A percentile compares a stretch with the other conserved stretches of the same genome.
Conservation (phyloP, 1,284 basidiomycete genomes). For the Puccinia horiana region DNA sequence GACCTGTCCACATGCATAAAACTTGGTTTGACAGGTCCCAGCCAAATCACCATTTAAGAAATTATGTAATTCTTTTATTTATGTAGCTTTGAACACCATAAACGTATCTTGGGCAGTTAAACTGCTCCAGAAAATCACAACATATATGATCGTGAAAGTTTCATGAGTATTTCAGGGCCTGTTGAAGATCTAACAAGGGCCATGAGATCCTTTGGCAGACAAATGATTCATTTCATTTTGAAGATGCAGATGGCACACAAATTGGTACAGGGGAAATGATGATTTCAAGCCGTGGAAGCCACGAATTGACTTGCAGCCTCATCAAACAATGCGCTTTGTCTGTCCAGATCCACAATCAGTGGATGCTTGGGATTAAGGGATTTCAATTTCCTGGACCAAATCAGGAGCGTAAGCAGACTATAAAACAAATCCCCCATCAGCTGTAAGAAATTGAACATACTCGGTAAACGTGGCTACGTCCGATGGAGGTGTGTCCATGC, state of each 20-base stretch:
- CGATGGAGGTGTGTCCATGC: constrained; percentile 2
- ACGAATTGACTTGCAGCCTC: constrained; percentile 40
- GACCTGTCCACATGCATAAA: too few relatives aligned
- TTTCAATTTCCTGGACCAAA: constrained; percentile 30
- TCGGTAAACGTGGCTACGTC: not conserved
- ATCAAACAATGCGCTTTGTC: constrained; percentile 46
- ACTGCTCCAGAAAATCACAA: not conserved
- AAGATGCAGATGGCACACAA: not conserved
- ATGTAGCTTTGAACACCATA: too few relatives aligned
- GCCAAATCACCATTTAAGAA: too few relatives aligned
- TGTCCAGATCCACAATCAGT: constrained; percentile 32
- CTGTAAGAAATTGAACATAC: not conserved
- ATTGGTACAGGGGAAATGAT: not conserved
- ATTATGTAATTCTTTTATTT: too few relatives aligned
- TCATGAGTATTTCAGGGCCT: not conserved
- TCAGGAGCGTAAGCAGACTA: not conserved
- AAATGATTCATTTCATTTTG: not conserved
- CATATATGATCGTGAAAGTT: not conserved
- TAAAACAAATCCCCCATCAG: not conserved
- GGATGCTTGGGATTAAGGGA: constrained; percentile 42
- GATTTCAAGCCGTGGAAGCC: constrained; percentile 32
- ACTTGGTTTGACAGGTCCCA: too few relatives aligned
- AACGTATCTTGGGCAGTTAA: too few relatives aligned
- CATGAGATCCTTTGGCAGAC: not conserved
- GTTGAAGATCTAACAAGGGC: not conserved